phyloP scores from a whole-genome alignment of 2,329 filamentous ascomycete genomes.

The Colletotrichum melonis region DNA sequence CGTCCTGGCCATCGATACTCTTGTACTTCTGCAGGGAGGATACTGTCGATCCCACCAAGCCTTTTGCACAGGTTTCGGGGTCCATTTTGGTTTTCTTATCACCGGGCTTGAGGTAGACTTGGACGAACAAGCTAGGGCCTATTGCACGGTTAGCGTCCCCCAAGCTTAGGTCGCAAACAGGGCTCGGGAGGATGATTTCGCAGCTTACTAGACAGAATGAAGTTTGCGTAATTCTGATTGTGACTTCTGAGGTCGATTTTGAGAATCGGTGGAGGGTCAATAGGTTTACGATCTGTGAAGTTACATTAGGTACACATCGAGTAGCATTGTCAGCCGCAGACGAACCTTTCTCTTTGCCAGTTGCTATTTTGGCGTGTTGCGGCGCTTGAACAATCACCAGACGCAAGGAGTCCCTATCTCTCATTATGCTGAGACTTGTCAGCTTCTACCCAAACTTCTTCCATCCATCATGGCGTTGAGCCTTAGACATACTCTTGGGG shows the following conservation, averaged over 20 bases:
- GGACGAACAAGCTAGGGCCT: conserved; percentile 63
- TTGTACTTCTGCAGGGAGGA: conserved; percentile 87
- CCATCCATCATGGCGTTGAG: background rate
- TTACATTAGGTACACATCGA: background rate
- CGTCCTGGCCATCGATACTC: conserved; percentile 80
- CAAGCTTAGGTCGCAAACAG: background rate
- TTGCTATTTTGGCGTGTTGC: conserved; percentile 8
- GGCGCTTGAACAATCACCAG: conserved; percentile 8
- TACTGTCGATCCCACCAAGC: conserved; percentile 76
- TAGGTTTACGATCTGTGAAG: conserved; percentile 78
- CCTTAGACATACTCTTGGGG: background rate
- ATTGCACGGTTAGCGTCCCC: background rate
- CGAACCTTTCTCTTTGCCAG: conserved; percentile 71
- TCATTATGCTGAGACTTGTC: background rate
- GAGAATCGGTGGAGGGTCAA: conserved; percentile 89
- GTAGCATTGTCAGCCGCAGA: background rate
- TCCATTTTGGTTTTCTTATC: conserved; percentile 47
- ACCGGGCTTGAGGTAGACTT: conserved; percentile 54
- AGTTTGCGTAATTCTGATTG: background rate
- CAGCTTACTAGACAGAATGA: background rate
- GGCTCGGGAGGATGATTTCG: background rate
- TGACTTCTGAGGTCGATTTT: conserved; percentile 68
- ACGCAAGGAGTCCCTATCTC: background rate
- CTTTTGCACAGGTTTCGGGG: conserved; percentile 52
- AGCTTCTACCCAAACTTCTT: background rate